Conservation (phyloP, 345 rosid species). For the Bretschneidera sinensis region DNA sequence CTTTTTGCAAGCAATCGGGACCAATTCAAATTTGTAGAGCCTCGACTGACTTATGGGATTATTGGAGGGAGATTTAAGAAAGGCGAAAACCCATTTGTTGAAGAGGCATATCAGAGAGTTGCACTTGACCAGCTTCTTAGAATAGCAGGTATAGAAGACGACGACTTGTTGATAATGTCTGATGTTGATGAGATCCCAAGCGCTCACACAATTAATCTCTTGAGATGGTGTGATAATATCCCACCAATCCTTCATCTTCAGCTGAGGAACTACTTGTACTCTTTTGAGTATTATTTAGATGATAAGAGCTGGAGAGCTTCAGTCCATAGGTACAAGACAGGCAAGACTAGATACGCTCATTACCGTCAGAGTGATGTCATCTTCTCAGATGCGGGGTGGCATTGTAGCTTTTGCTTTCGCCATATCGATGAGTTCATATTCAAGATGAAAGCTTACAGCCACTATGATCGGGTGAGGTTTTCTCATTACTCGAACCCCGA, state of each 20-base stretch:
- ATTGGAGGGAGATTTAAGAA: constrained; percentile 77
- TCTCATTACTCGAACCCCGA: constrained; percentile 71
- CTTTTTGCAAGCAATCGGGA: constrained; percentile 49
- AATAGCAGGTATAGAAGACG: constrained; percentile 83
- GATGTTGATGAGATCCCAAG: constrained; percentile 97
- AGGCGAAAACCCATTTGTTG: constrained; percentile 88
- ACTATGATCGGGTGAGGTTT: constrained; percentile 81
- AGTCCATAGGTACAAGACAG: constrained; percentile 52
- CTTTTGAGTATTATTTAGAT: constrained; percentile 66
- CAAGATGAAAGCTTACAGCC: constrained; percentile 98
- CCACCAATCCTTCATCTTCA: constrained; percentile 88
- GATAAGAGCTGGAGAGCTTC: constrained; percentile 96
- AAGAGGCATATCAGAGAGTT: constrained; percentile 91
- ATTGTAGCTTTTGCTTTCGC: constrained; percentile 95
- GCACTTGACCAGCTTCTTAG: constrained; percentile 78
- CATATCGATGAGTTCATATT: constrained; percentile 64
- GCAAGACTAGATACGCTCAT: constrained; percentile 78
- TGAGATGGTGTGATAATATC: constrained; percentile 85
- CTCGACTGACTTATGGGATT: constrained; percentile 74
- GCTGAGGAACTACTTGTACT: constrained; percentile 76
- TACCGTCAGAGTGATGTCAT: constrained; percentile 67
- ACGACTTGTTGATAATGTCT: constrained; percentile 92
- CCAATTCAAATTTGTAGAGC: constrained; percentile 59
- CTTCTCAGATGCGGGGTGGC: constrained; percentile 89
- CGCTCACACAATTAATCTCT: constrained; percentile 77